Evolutionary conservation across 73 alveolate species (phyloP).

Genomic region (Tetrahymena elliotti): DNA sequence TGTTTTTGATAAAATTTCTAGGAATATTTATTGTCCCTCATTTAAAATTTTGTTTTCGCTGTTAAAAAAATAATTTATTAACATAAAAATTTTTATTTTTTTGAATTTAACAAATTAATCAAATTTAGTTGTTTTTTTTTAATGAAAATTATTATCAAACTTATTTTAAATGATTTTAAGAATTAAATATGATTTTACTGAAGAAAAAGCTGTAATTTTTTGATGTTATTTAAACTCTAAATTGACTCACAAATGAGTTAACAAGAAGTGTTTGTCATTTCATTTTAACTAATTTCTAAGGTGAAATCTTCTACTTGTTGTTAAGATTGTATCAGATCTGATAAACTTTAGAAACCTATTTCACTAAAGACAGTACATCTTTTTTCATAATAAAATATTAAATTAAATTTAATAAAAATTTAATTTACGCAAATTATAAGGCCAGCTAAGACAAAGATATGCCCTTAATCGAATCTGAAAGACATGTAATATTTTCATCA

Average conservation of each 20-base stretch:
- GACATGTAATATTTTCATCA: neutral
- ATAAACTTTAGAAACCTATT: neutral
- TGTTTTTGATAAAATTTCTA: neutral
- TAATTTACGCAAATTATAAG: neutral
- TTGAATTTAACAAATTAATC: too few species aligned
- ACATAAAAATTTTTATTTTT: neutral
- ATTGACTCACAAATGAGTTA: neutral
- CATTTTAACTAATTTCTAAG: neutral
- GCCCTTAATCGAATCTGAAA: neutral
- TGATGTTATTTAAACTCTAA: neutral
- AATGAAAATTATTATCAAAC: neutral
- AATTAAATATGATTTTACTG: neutral
- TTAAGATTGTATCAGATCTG: neutral
- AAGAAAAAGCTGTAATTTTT: neutral
- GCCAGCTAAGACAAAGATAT: neutral
- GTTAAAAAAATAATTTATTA: neutral
- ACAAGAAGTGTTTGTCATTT: neutral
- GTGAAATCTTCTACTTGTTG: neutral
- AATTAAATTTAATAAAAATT: neutral
- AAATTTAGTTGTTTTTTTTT: too few species aligned
- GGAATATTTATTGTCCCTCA: neutral
- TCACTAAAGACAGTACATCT: neutral
- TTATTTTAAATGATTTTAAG: neutral
- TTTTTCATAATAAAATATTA: neutral
- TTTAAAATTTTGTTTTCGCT: neutral